Evolutionary conservation across 768 basidiomycete genomes (phyloP).

Genomic region (Chlorophyllum brunneum): DNA sequence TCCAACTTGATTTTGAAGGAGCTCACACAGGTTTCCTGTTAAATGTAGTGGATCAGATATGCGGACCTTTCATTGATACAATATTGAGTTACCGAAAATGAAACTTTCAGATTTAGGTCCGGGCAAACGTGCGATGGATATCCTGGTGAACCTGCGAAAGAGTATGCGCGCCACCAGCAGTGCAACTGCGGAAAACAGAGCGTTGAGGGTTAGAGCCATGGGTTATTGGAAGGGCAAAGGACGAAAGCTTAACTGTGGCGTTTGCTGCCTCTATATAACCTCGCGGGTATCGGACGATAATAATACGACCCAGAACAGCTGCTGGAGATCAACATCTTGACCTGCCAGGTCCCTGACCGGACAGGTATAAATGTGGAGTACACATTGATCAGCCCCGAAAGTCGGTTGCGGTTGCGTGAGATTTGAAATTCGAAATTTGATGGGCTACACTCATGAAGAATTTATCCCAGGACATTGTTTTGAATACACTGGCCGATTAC

Average conservation of each 20-base stretch:
- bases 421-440: too few species aligned
- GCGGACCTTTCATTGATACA: too few species aligned
- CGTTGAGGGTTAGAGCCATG: conserved; percentile 14
- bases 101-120: conserved; percentile 34
- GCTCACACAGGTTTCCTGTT: conserved; percentile 25
- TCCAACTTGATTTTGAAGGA: conserved; percentile 30
- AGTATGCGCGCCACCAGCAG: conserved; percentile 20
- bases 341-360: conserved; percentile 2
- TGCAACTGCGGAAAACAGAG: conserved; percentile 10
- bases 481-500: too few species aligned
- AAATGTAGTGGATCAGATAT: neutral
- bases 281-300: neutral
- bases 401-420: too few species aligned
- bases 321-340: neutral
- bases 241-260: neutral
- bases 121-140: conserved; percentile 30
- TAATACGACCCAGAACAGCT: neutral
- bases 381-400: too few species aligned
- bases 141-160: conserved; percentile 28
- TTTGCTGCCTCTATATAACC: conserved; percentile 3
- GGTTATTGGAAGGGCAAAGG: conserved; percentile 2
- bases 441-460: too few species aligned
- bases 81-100: conserved; percentile 31
- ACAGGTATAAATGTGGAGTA: too few species aligned
- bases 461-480: too few species aligned